Base-by-base conservation (phyloP, 331 rosid genomes). In the Stylosanthes scabra region DNA sequence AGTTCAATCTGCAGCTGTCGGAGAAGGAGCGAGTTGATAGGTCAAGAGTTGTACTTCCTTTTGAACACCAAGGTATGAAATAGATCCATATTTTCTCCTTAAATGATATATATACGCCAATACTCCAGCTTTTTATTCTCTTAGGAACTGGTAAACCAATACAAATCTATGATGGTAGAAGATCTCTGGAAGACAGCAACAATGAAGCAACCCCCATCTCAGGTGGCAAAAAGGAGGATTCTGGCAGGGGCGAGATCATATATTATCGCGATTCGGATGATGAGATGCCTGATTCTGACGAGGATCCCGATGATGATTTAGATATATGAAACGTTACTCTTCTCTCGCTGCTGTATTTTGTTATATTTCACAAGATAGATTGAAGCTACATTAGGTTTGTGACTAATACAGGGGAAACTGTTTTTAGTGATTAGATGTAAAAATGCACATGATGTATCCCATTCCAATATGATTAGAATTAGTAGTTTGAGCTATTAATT, bases 211-310 rank as follows among this genome's bases (percentile, higher is more conserved):
- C 65, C 37, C 70, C 87, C 66, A 44, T 71, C 67, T 59, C 84
- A 39, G 63, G 78, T 49, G 80, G 63, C 46, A 74, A 80, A 29
- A 80, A 77, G 51, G 89, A 80, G 66, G 90, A 70, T n/a, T 71
- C 90, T n/a, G 60, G 88, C 76, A 84, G 69, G 34, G 98, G 98
- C 4, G 98, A 93, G 91, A 93, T 93, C 65, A 78, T 89, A 81
- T 93, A 91, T 80, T 88, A 81, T 20, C 94, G 96, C 2, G 98
- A 93, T 80, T 93, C 98, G 10, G 98, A 93, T 49, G 97, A 88
- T 71, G 97, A 93, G 88, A 93, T 86, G 91, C 98, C 97, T 54
- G 98, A 93, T 81, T 93, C 98, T 59, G 98, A 91, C 75, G 98
- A 93, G 83, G 98, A 93, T 75, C 98, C 97, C 15, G 97, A 91